Base-by-base conservation (phyloP, 2,329 filamentous ascomycete species). In the Aspergillus texensis region DNA sequence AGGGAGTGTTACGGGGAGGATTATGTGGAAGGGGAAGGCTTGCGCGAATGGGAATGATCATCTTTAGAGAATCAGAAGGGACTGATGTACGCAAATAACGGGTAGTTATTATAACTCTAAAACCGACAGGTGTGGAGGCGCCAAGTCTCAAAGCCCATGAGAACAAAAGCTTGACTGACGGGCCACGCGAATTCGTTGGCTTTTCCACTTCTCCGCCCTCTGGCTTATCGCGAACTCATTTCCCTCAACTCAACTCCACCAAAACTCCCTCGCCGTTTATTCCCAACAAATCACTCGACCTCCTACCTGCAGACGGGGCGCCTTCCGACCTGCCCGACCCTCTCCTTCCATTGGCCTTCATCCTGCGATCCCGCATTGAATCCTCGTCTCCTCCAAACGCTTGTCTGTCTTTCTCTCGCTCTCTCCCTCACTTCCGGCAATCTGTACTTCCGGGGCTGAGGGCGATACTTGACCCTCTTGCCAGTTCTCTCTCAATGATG, bases 341-440 rank as follows among this genome's bases (percentile, higher is more conserved):
- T 14, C 28, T 2, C 4, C 24, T n/a, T 30, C 28, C n/a, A 32
- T 52, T 52, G 48, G 48, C 9, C 26, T 41, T n/a, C 26, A 3
- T 12, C 26, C 28, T 12, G 28, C 28, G 9, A 30, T 52, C 48
- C 48, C 48, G 28, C 48, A 32, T 41, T 41, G 39, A 41, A n/a
- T 34, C 48, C 19, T 48, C 55, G 41, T 63, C 50, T 64, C 56
- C 10, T 43, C 61, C n/a, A 30, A 46, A 21, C 21, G 21, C 26
- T 10, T 30, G 26, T 74, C 72, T 11, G 60, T 63, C 43, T 9
- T 65, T 74, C 19, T 65, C 88, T 41, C 88, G 91, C 91, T 95
- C 61, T 92, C 90, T 54, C 89, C 84, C 65, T 89, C 85, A 36
- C 96, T 79, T 0, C 89, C 81, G 58, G 80, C 80, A 52, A 96